Base-by-base conservation (phyloP, 805 yeast species). In the Yarrowia sp. region DNA sequence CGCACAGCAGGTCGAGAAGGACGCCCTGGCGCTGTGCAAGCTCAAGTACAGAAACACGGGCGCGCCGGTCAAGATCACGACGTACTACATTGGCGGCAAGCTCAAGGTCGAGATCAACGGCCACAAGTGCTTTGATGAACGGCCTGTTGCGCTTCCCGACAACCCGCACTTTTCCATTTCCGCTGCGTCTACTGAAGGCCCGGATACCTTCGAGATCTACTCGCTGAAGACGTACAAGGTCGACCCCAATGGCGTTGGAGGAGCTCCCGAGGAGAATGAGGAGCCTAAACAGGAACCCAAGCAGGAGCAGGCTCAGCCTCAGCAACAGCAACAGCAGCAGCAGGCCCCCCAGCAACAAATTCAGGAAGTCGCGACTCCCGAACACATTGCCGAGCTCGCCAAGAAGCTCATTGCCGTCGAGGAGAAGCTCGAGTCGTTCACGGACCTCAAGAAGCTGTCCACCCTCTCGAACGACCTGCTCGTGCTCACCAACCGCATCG, bases 21-120 rank as follows among this genome's bases (percentile, higher is more conserved):
- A 72, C 60, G 71, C 79, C 14, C 71, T 76, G 62, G 70, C 72
- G 9, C 65, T 69, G 63, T 76, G 79, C 67, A 66, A 69, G 24
- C 63, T 76, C 46, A 63, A 69, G 44, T 76, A 74, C 67, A 68
- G 78, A 44, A 68, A 69, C 58, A 70, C 75, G 36, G 72, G 70
- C 6, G 62, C 66, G 16, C 70, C 70, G 39, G 64, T 74, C 56
- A 66, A 56, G 5, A 44, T 76, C 35, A 64, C 67, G 16, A 64
- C 75, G 9, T 74, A 71, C 29, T 74, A 74, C 63, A 71, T 71
- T 24, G 51, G 64, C 14, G 68, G 69, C 16, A 65, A 65, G 46
- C 66, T 75, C 42, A 68, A 67, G 27, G 76, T 76, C 7, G 74
- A 72, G 51, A 72, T 75, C 41, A 76, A 76, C 55, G 75, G 73